These are phyloP conservation scores for Salix dunnii DNA, from an alignment of 345 rosid genomes.

Conservation along the genomic window DNA sequence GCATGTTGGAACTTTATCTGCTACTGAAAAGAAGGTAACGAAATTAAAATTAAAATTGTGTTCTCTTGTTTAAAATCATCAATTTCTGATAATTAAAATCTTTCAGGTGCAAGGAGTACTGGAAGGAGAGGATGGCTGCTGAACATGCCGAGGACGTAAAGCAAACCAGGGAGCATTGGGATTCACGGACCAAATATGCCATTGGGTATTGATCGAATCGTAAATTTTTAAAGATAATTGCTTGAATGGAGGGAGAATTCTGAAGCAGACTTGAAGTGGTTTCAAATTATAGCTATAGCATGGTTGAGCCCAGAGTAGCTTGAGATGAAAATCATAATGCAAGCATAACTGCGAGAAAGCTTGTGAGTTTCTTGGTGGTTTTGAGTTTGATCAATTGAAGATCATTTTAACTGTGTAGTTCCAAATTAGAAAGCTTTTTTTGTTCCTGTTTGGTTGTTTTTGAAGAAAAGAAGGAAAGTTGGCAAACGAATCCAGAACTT, in stretches of 20 bases:
- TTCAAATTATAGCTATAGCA: not conserved
- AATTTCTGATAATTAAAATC: not conserved
- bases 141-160: conserved; percentile 66
- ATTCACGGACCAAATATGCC: conserved; percentile 49
- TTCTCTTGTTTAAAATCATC: not conserved
- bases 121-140: conserved; percentile 57
- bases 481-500: not conserved
- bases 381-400: not conserved
- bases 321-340: not conserved
- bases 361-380: not conserved
- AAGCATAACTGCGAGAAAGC: not conserved
- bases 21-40: conserved; percentile 60
- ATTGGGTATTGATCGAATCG: conserved; percentile 46
- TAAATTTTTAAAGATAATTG: not conserved
- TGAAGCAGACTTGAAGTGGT: not conserved
- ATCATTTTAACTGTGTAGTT: not conserved
- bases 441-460: too few relatives aligned
- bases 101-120: conserved; percentile 64
- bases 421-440: too few relatives aligned
- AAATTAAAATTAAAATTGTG: not conserved
- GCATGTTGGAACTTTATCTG: conserved; percentile 69
- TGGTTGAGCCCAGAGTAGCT: not conserved
- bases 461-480: not conserved
- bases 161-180: conserved; percentile 79
- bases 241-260: not conserved